phyloP scores from a whole-genome alignment of 495 filamentous ascomycete genomes.

The Tetracladium marchalianum region DNA sequence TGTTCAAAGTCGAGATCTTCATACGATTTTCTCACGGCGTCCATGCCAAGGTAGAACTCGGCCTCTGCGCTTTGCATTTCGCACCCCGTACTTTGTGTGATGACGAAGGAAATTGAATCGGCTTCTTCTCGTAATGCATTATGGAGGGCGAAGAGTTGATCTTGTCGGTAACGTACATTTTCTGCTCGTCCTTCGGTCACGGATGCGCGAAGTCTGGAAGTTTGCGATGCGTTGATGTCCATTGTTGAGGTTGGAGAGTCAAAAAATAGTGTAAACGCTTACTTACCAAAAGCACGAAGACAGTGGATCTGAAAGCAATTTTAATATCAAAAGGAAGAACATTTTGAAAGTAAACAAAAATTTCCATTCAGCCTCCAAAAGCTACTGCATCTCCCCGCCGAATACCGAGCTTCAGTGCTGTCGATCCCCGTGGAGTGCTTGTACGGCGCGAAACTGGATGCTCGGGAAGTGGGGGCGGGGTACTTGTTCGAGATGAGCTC shows the following conservation, averaged over 20 bases:
- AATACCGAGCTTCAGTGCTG: too few species aligned
- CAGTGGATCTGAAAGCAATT: too few species aligned
- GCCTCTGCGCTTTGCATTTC: background rate
- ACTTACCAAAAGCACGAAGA: too few species aligned
- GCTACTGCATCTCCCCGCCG: too few species aligned
- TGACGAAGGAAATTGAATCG: background rate
- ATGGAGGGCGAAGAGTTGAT: slow-evolving; percentile 7
- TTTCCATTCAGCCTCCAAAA: too few species aligned
- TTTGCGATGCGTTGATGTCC: background rate
- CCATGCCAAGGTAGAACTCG: background rate
- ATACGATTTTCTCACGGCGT: background rate
- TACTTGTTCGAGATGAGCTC: slow-evolving; percentile 11
- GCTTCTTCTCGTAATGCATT: background rate
- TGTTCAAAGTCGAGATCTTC: background rate
- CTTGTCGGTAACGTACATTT: slow-evolving; percentile 12
- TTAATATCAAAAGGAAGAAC: too few species aligned
- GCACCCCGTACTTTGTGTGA: background rate
- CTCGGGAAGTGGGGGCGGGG: too few species aligned
- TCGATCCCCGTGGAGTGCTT: too few species aligned
- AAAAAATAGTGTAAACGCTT: too few species aligned
- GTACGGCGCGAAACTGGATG: too few species aligned
- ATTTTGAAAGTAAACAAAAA: too few species aligned
- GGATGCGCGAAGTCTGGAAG: slow-evolving; percentile 1
- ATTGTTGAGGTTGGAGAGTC: background rate
- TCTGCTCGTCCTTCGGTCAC: slow-evolving; percentile 7